Conservation (phyloP, 2,329 filamentous ascomycete species). For the Paraphoma chrysanthemicola region DNA sequence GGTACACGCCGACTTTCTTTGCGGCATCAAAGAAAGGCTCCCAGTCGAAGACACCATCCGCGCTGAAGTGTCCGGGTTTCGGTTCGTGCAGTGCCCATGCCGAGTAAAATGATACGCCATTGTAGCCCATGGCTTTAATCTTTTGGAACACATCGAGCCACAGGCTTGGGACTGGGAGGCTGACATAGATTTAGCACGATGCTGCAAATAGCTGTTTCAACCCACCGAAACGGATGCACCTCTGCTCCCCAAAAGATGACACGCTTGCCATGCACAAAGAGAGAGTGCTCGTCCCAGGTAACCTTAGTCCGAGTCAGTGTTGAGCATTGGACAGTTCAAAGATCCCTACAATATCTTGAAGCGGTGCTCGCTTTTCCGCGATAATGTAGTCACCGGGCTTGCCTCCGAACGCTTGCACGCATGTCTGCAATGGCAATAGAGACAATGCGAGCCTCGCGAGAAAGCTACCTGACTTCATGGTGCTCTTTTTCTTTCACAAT, state of each 20-base stretch:
- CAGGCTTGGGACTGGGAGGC: slow-evolving; percentile 65
- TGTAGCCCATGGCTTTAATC: slow-evolving; percentile 79
- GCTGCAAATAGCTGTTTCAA: background rate
- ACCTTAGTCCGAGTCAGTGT: slow-evolving; percentile 45
- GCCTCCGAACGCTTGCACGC: slow-evolving; percentile 52
- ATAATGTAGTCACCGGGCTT: slow-evolving; percentile 56
- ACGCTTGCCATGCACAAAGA: slow-evolving; percentile 72
- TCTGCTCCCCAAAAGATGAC: slow-evolving; percentile 75
- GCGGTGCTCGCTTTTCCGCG: slow-evolving; percentile 54
- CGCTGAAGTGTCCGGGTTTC: slow-evolving; percentile 69
- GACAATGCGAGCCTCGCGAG: slow-evolving; percentile 4
- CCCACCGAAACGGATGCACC: slow-evolving; percentile 69
- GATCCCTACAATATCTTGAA: slow-evolving; percentile 60
- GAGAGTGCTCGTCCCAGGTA: slow-evolving; percentile 74
- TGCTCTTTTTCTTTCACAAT: background rate
- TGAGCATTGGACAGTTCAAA: background rate
- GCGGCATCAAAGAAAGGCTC: slow-evolving; percentile 79
- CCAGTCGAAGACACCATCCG: slow-evolving; percentile 74
- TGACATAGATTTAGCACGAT: slow-evolving; percentile 16
- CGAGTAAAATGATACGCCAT: slow-evolving; percentile 76
- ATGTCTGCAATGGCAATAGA: slow-evolving; percentile 30
- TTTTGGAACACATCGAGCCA: slow-evolving; percentile 81
- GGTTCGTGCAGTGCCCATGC: slow-evolving; percentile 80
- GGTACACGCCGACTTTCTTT: slow-evolving; percentile 72
- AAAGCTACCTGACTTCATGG: slow-evolving; percentile 7